A percentile compares a stretch with the other conserved stretches of the same genome.
phyloP scores from a whole-genome alignment of 1,284 basidiomycete genomes.

The Phylloboletellus chloephorus region DNA sequence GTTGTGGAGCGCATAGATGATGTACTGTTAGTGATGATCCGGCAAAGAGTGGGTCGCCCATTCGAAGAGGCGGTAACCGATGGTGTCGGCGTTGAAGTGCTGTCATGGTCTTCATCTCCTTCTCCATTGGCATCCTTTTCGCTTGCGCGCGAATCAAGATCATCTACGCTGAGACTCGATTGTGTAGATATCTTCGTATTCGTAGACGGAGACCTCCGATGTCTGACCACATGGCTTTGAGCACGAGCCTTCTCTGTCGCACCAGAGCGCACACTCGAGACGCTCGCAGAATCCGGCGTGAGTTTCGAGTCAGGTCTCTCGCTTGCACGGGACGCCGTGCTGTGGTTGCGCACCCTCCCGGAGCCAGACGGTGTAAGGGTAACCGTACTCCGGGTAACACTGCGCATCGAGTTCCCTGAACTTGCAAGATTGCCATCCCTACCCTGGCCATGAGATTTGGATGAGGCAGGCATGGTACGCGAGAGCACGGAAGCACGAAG shows the following conservation, averaged over 20 bases:
- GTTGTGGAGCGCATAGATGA: constrained; percentile 30
- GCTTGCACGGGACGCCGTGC: constrained; percentile 20
- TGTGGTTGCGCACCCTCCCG: constrained; percentile 27
- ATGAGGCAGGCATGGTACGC: constrained; percentile 36
- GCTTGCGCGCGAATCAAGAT: not conserved
- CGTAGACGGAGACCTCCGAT: constrained; percentile 22
- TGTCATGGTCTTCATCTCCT: constrained; percentile 15
- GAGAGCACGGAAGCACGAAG: constrained; percentile 56
- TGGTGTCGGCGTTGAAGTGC: constrained; percentile 16
- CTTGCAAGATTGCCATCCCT: constrained; percentile 23
- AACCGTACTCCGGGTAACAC: constrained; percentile 41
- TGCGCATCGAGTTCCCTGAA: constrained; percentile 39
- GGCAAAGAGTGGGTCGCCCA: constrained; percentile 25
- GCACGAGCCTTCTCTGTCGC: constrained; percentile 22
- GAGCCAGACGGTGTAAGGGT: constrained; percentile 30
- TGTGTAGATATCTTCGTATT: constrained; percentile 10
- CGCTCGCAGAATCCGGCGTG: constrained; percentile 38
- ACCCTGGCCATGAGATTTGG: constrained; percentile 23
- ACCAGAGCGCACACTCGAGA: constrained; percentile 21
- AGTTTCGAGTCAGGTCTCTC: constrained; percentile 63
- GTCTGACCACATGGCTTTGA: constrained; percentile 14
- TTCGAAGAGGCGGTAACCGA: constrained; percentile 12
- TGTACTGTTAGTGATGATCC: constrained; percentile 25
- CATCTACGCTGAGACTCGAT: not conserved
- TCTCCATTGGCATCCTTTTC: constrained; percentile 11